Base-by-base conservation (phyloP, 2,329 filamentous ascomycete genomes). In the Huntiella omanensis region DNA sequence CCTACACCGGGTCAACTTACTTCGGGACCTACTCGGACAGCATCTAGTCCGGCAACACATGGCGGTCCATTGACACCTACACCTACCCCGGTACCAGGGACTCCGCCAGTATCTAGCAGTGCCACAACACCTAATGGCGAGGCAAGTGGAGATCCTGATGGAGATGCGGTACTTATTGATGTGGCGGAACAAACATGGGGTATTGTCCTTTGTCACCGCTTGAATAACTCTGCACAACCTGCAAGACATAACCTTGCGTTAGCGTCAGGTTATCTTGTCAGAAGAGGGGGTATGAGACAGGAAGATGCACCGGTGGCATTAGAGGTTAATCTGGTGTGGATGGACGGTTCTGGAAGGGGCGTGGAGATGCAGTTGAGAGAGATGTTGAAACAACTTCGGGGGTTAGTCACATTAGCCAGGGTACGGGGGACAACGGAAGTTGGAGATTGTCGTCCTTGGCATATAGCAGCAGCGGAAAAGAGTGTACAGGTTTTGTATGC, bases 141-240 rank as follows among this genome's bases (percentile, higher is more conserved):
- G 2, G 57, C 59, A 12, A 69, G 75, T 16, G 50, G 58, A 5
- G 60, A 63, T 4, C 51, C 56, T 4, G 75, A 80, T 49, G 66
- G 67, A 1, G 81, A 87, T 48, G 73, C 79, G 1, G 72, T 79
- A 15, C 70, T 92, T 8, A 63, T 83, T 13, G 83, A 91, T 55
- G 61, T 73, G 2, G 77, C 76, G 1, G 83, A 91, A 54, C 80
- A 83, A 52, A 80, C 74, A 0, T 88, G 80, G 78, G 82, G 78
- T 15, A 71, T 82, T 4, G 65, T 91, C 12, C 68, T 83, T 37
- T 69, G 73, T 1, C 79, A 84, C 56, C 68, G 75, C 11, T 64
- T 80, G 12, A 75, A 71, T 58, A 78, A 73, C 55, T 71, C 75
- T 0, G 61, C 65, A 7, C 69, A 69, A 3, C 62, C 71, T 12